Conservation (phyloP, 352 stramenopile genomes). For the Phytophthora fragariae region DNA sequence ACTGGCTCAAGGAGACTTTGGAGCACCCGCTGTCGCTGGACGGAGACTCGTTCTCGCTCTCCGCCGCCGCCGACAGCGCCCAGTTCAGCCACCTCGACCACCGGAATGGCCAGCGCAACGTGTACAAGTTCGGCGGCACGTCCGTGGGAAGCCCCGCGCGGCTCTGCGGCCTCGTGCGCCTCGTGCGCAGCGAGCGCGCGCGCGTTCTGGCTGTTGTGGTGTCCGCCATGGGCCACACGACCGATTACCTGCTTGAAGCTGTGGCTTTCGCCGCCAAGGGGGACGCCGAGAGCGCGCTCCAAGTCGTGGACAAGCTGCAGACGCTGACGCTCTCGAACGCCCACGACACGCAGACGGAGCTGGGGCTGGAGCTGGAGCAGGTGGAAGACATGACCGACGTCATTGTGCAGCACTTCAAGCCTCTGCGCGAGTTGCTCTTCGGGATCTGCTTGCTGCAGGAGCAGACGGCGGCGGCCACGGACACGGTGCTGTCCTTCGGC, state of each 20-base stretch:
- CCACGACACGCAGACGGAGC: constrained; percentile 65
- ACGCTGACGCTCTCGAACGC: constrained; percentile 69
- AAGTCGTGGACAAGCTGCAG: constrained; percentile 69
- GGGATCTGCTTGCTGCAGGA: constrained; percentile 82
- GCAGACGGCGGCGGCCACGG: constrained; percentile 69
- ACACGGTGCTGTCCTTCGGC: constrained; percentile 83
- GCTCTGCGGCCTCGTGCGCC: constrained; percentile 70
- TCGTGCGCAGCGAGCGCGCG: constrained; percentile 64
- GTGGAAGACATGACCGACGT: constrained; percentile 66
- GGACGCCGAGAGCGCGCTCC: constrained; percentile 51
- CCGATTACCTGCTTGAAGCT: constrained; percentile 75
- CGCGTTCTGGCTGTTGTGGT: constrained; percentile 78
- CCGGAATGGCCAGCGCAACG: constrained; percentile 63
- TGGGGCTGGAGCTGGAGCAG: constrained; percentile 27
- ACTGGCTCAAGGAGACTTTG: constrained; percentile 50
- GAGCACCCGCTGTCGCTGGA: constrained; percentile 47
- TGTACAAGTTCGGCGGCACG: constrained; percentile 89
- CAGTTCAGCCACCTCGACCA: constrained; percentile 58
- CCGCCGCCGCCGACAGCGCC: neutral
- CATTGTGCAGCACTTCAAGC: constrained; percentile 72
- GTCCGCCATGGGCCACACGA: constrained; percentile 83
- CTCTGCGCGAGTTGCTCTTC: constrained; percentile 78
- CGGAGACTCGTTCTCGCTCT: constrained; percentile 11
- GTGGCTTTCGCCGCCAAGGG: constrained; percentile 66
- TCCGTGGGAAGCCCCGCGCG: constrained; percentile 72